phyloP scores from a whole-genome alignment of 129 eudicot genomes.

The Saussurea involucrata region DNA sequence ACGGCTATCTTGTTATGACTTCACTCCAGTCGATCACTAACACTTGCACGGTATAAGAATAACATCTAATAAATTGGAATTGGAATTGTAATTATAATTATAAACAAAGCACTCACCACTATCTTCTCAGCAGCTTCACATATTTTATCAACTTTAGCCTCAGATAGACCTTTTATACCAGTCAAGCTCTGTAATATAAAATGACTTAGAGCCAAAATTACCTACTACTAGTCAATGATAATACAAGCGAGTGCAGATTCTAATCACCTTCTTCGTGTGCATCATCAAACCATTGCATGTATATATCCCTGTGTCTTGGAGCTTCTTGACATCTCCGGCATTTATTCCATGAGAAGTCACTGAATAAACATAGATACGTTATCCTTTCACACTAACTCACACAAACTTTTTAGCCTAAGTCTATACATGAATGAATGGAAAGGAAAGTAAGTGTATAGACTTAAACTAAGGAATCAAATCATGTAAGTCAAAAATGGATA shows the following conservation, averaged over 20 bases:
- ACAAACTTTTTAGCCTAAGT: background rate
- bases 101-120: conserved; percentile 55
- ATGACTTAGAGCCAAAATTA: background rate
- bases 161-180: conserved; percentile 95
- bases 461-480: background rate
- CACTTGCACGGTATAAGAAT: background rate
- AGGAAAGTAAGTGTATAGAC: background rate
- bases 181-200: conserved; percentile 57
- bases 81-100: background rate
- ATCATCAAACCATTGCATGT: conserved; percentile 98
- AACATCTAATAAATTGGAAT: background rate
- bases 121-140: conserved; percentile 99
- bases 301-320: conserved; percentile 95
- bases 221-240: background rate
- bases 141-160: conserved; percentile 97
- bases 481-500: background rate
- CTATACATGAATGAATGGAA: background rate
- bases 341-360: conserved; percentile 94
- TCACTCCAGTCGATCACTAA: too few species aligned
- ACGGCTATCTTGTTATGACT: too few species aligned
- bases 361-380: conserved; percentile 20
- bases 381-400: background rate
- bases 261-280: conserved; percentile 95
- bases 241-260: conserved; percentile 27
- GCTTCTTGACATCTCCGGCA: conserved; percentile 99